Conservation (phyloP, 495 filamentous ascomycete species). For the Aspergillus coremiiformis region DNA sequence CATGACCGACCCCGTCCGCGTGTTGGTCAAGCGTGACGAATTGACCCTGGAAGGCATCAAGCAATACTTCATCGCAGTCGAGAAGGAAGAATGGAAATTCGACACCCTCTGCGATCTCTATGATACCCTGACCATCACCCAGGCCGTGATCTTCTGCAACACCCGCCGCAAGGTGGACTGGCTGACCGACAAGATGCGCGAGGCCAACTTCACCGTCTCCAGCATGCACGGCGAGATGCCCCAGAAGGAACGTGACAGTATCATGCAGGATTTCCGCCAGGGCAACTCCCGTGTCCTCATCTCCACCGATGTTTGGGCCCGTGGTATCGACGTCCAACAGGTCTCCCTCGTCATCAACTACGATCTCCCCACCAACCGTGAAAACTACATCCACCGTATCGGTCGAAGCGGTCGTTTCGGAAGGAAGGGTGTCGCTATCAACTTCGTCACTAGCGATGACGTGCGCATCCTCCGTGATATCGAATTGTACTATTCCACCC, state of each 20-base stretch:
- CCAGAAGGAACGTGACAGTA: conserved; percentile 92
- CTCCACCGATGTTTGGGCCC: conserved; percentile 92
- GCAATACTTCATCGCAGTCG: conserved; percentile 98
- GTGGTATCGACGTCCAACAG: conserved; percentile 99
- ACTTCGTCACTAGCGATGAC: conserved; percentile 97
- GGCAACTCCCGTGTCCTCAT: conserved; percentile 97
- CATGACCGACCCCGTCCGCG: conserved; percentile 98
- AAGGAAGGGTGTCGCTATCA: conserved; percentile 98
- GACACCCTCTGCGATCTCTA: conserved; percentile 99
- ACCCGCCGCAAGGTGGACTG: conserved; percentile 99
- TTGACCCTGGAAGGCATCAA: conserved; percentile 97
- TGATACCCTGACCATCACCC: conserved; percentile 97
- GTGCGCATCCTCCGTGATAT: conserved; percentile 97
- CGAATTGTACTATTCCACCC: conserved; percentile 93
- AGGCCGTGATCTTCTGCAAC: conserved; percentile 99
- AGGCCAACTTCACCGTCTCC: conserved; percentile 95
- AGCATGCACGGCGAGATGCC: conserved; percentile 99
- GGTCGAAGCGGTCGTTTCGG: conserved; percentile 94
- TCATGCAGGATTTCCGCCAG: conserved; percentile 98
- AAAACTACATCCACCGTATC: conserved; percentile 99
- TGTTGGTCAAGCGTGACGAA: conserved; percentile 99
- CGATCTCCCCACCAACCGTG: conserved; percentile 94
- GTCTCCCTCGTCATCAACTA: conserved; percentile 99
- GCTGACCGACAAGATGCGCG: conserved; percentile 97
- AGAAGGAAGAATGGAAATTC: conserved; percentile 99